Base-by-base conservation (phyloP, 2,329 filamentous ascomycete species). In the Byssochlamys sp. region DNA sequence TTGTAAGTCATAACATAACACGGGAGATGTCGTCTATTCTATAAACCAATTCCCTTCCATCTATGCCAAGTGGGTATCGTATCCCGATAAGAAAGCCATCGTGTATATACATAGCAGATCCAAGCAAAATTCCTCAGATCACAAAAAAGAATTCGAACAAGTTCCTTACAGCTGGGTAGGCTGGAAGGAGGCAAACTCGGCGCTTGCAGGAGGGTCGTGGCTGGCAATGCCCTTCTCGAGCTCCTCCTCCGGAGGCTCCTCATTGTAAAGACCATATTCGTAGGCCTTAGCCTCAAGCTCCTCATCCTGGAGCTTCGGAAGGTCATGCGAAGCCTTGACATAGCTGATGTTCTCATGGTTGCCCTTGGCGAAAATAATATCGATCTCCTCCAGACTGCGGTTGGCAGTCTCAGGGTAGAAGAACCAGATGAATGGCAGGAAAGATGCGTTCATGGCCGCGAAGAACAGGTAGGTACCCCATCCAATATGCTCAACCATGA, bases 401-500 rank as follows among this genome's bases (percentile, higher is more conserved):
- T 73, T 74, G 26, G 73, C 73, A 1, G 78, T 78, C 66, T 80
- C 79, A 0, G 78, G 77, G 65, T 83, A 80, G 72, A 81, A 80
- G 72, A 82, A 78, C 68, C 75, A 79, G 65, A 80, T 79, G 59
- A 79, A 57, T 10, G 80, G 79, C 51, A 82, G 75, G 71, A 80
- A 81, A 49, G 69, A 61, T 54, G 67, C 66, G 62, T 75, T 75
- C 69, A 74, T 68, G 49, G 62, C 63, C 1, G 72, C 73, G 58
- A 77, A 77, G 68, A 77, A 76, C 33, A 77, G 67, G 61, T 77
- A 77, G 4, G 73, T 73, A 48, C 73, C 71, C 75, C 75, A 77
- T 3, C 64, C 60, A 45, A 76, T 76, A 39, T 61, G 54, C 10
- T 60, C 58, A 6, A 76, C 60, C 73, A 77, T 75, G 51, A 75